Percentiles rank a stretch among this genome's conserved stretches.
Conservation (phyloP, 169 alveolate species). For the Plasmodium billcollinsi region DNA sequence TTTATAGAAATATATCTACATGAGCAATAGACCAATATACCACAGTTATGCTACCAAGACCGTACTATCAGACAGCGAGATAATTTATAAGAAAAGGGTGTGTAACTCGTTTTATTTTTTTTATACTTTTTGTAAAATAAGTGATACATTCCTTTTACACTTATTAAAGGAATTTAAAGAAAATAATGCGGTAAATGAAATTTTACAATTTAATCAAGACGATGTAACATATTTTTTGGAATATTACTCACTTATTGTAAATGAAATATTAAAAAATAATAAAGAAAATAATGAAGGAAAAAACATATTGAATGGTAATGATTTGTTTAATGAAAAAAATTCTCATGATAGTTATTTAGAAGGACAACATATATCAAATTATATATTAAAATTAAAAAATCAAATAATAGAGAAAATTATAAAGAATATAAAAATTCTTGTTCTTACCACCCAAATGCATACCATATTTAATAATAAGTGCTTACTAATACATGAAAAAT, state of each 20-base stretch:
- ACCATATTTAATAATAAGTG: conserved; percentile 72
- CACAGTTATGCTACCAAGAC: conserved; percentile 68
- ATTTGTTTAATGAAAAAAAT: not conserved
- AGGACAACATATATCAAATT: not conserved
- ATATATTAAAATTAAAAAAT: not conserved
- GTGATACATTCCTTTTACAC: conserved; percentile 7
- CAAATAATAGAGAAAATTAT: conserved; percentile 15
- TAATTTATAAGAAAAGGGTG: conserved; percentile 40
- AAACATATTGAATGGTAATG: not conserved
- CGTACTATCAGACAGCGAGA: conserved; percentile 71
- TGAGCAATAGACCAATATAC: conserved; percentile 72
- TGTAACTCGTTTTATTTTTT: conserved; percentile 68
- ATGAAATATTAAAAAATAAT: not conserved
- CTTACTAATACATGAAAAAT: conserved; percentile 40
- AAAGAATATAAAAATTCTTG: conserved; percentile 30
- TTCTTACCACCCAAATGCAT: conserved; percentile 73
- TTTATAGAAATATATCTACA: conserved; percentile 49
- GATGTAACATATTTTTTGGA: not conserved
- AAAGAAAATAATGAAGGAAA: not conserved
- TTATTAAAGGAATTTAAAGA: conserved; percentile 4
- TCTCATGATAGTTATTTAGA: not conserved
- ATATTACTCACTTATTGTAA: not conserved
- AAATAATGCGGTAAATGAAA: conserved; percentile 29
- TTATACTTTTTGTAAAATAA: conserved; percentile 11
- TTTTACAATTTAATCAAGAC: conserved; percentile 12